These are phyloP conservation scores for Lasiosphaeris hirsuta DNA, from an alignment of 495 filamentous ascomycete species.

Conservation along the genomic window DNA sequence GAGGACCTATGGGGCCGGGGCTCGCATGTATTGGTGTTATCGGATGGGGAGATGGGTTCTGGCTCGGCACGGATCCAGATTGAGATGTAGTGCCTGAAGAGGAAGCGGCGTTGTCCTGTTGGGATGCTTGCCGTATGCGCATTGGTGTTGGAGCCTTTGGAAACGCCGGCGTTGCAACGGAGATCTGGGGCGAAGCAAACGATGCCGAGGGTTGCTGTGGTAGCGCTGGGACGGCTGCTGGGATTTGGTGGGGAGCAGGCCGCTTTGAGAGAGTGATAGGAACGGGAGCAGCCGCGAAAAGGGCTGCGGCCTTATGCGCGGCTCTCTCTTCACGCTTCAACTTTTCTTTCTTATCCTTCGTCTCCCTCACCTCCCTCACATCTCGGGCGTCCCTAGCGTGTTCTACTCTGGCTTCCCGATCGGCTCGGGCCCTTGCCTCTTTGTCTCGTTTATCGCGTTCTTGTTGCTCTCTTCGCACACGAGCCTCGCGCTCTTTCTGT, in stretches of 20 bases:
- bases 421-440: conserved; percentile 38
- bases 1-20: conserved; percentile 49
- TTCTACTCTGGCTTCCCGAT: conserved; percentile 44
- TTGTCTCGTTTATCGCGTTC: conserved; percentile 56
- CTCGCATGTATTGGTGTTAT: conserved; percentile 55
- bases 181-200: conserved; percentile 72
- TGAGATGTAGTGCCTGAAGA: conserved; percentile 57
- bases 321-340: conserved; percentile 47
- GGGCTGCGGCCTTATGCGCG: conserved; percentile 37
- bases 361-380: conserved; percentile 14
- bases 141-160: conserved; percentile 80
- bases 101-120: conserved; percentile 71
- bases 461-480: conserved; percentile 54
- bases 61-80: conserved; percentile 51
- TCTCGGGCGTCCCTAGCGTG: conserved; percentile 48
- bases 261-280: conserved; percentile 50
- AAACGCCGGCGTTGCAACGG: conserved; percentile 73
- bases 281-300: conserved; percentile 32
- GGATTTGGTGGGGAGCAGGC: conserved; percentile 48
- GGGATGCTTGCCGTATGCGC: conserved; percentile 71
- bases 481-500: conserved; percentile 51
- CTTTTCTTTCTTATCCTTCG: conserved; percentile 35
- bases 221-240: conserved; percentile 50
- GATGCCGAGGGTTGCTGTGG: conserved; percentile 39
- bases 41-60: conserved; percentile 63